Conservation (phyloP, 345 rosid genomes). For the Hibiscus syriacus region DNA sequence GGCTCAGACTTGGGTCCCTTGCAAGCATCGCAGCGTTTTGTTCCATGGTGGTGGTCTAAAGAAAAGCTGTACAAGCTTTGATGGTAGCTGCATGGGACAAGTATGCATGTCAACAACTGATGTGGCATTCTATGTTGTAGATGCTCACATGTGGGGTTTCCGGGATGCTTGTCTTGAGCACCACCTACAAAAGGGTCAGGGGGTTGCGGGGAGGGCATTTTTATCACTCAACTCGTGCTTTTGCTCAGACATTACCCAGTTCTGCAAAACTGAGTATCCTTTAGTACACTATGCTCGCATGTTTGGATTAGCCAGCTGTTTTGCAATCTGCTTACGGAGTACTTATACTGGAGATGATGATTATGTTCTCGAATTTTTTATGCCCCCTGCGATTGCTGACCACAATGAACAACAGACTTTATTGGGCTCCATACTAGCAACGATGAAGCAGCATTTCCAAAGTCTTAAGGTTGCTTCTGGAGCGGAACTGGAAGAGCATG, state of each 20-base stretch:
- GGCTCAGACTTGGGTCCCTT: conserved; percentile 99
- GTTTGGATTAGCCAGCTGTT: conserved; percentile 70
- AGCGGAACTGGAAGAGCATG: conserved; percentile 43
- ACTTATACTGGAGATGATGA: conserved; percentile 72
- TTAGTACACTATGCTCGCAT: conserved; percentile 93
- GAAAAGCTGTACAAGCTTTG: conserved; percentile 85
- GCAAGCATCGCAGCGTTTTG: conserved; percentile 79
- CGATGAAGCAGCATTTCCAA: conserved; percentile 73
- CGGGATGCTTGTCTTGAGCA: conserved; percentile 91
- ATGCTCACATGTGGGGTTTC: conserved; percentile 92
- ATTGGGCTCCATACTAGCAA: conserved; percentile 58
- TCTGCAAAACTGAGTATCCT: conserved; percentile 87
- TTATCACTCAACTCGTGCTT: conserved; percentile 66
- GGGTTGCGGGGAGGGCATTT: conserved; percentile 87
- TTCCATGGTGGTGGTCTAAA: conserved; percentile 80
- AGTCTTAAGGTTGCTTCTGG: conserved; percentile 77
- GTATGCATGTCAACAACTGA: conserved; percentile 95
- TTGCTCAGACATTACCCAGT: conserved; percentile 58
- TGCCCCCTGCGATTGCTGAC: conserved; percentile 48
- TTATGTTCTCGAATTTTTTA: conserved; percentile 79
- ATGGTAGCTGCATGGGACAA: conserved; percentile 80
- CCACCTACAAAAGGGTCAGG: conserved; percentile 92
- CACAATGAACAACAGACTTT: conserved; percentile 41
- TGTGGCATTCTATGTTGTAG: conserved; percentile 76
- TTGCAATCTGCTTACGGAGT: conserved; percentile 77